Base-by-base conservation (phyloP, 2,329 filamentous ascomycete species). In the Hortaea sp. region DNA sequence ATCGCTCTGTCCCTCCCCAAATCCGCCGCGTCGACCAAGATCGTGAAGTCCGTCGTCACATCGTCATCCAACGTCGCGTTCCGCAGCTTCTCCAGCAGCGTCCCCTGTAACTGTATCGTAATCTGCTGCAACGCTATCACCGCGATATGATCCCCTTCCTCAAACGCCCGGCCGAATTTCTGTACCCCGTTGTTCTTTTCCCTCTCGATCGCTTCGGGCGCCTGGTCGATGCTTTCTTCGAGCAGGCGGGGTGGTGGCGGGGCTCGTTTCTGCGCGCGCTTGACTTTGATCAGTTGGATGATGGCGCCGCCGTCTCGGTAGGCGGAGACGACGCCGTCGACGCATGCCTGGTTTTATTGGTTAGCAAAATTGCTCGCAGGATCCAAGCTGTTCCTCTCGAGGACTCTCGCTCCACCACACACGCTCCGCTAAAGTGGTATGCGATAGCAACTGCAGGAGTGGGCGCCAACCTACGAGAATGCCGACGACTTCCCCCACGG, bases 41-140 rank as follows among this genome's bases (percentile, higher is more conserved):
- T 51, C 32, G 52, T 52, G 40, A 61, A 60, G 47, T 63, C 59
- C 6, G 54, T 55, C 12, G 52, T 51, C 11, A 51, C 50, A 45
- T 60, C 57, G 41, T 61, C 57, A 45, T 61, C 56, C 37, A 57
- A 58, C 2, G 58, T 57, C 5, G 57, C 55, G 49, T 57, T 56
- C 27, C 53, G 44, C 45, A 64, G 54, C 54, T 60, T 59, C 42
- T 57, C 52, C 34, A 64, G 51, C 48, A 64, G 45, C 30, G 49
- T 56, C 10, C 50, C 48, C 42, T 62, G 58, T 39, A 64, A 46
- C 42, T 61, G 52, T 13, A 62, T 61, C 1, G 56, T 58, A 44
- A 64, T 57, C 40, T 57, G 51, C 52, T 60, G 59, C 45, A 64
- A 48, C 34, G 58, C 53, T 7, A 60, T 59, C 39, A 64, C 53